Conservation (phyloP, 2,329 filamentous ascomycete genomes). For the Ceratocystis alfenasii region DNA sequence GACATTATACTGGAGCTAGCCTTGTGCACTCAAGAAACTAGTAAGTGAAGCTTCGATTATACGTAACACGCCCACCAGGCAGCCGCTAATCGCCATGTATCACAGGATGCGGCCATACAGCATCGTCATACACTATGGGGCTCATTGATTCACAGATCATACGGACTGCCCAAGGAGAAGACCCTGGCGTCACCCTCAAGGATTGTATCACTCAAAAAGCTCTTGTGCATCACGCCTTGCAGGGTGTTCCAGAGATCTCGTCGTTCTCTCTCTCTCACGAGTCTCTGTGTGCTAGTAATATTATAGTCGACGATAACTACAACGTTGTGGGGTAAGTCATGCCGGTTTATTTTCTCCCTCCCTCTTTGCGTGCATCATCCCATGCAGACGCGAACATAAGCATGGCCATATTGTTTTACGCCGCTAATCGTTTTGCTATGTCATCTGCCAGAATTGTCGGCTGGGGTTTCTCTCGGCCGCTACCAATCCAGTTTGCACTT, state of each 20-base stretch:
- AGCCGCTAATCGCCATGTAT: neutral
- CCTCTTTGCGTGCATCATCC: too few relatives aligned
- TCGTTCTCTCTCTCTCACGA: conserved; percentile 20
- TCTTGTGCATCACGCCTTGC: conserved; percentile 16
- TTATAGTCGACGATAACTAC: conserved; percentile 17
- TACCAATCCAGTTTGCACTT: conserved; percentile 18
- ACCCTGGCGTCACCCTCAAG: conserved; percentile 7
- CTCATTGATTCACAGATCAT: conserved; percentile 18
- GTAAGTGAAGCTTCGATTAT: conserved; percentile 7
- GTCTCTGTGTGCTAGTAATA: conserved; percentile 16
- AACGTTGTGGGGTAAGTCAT: conserved; percentile 15
- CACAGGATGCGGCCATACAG: conserved; percentile 17
- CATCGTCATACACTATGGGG: conserved; percentile 16
- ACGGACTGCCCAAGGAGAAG: conserved; percentile 4
- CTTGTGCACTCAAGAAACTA: conserved; percentile 21
- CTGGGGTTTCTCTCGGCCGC: conserved; percentile 17
- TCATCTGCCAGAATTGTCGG: conserved; percentile 15
- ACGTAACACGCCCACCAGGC: neutral
- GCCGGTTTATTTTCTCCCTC: neutral
- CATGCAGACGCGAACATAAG: too few relatives aligned
- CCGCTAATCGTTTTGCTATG: neutral
- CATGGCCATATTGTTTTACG: neutral
- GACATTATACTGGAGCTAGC: conserved; percentile 19
- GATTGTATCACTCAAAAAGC: conserved; percentile 15
- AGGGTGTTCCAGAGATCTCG: conserved; percentile 10